Base-by-base conservation (phyloP, 768 basidiomycete genomes). In the Pleurotus sapidus region DNA sequence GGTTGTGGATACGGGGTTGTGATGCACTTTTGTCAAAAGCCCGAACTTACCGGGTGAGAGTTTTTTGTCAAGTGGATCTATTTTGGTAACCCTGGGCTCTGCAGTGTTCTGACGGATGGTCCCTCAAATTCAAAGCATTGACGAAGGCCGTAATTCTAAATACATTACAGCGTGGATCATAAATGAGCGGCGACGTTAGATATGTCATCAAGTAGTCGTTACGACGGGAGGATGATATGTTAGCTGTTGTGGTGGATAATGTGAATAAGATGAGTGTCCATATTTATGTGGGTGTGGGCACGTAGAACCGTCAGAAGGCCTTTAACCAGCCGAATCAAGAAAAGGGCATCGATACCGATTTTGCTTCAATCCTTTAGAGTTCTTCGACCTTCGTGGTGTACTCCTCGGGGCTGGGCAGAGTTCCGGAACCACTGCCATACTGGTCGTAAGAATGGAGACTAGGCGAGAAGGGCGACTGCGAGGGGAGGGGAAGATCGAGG, bases 391-490 rank as follows among this genome's bases (percentile, higher is more conserved):
- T 50, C 15, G 49, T 70, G 14, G 74, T 68, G 63, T 74, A 78
- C 27, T 77, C 77, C 46, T 77, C 78, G 55, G 77, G 72, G 55
- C 73, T 76, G 18, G 77, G 72, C 49, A 77, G 63, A 12, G 74
- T 64, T 51, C 69, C 72, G 24, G 72, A 68, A 57, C 65, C 68
- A 27, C 71, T 65, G 23, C 64, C 62, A 62, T 76, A 73, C 14
- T 71, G 62, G 9, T 71, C 68, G 57, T 77, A 76, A 25, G 68
- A 66, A 58, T 58, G 56, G 61, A 58, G 61, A 27, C 55, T 70
- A 67, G 64, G 53, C 71, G 65, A n/a, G 70, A 61, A 55, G 48
- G 63, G 59, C 55, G 65, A 43, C 50, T 77, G 76, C 6, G 76
- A 67, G 4, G 71, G 71, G 30, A 34, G 30, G 1, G 72, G 71